phyloP scores from a whole-genome alignment of 2,329 filamentous ascomycete genomes.

The Penicillium vulpinum region DNA sequence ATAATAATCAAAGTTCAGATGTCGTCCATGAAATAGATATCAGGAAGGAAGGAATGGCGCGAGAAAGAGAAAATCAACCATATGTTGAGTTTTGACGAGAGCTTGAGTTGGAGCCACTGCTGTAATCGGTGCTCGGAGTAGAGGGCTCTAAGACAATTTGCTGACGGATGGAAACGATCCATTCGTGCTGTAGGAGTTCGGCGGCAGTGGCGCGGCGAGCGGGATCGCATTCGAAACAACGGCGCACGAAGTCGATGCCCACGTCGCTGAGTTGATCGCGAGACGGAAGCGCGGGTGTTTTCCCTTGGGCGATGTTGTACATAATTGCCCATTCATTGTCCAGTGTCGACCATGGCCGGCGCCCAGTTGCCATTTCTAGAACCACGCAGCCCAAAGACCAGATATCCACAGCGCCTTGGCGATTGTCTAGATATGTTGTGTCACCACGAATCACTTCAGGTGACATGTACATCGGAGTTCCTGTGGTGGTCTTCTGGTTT shows the following conservation, averaged over 20 bases:
- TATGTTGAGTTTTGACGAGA: constrained; percentile 34
- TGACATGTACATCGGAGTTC: constrained; percentile 99
- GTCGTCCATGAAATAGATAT: neutral
- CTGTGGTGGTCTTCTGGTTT: constrained; percentile 88
- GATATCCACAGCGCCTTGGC: constrained; percentile 85
- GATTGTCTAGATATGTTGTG: constrained; percentile 67
- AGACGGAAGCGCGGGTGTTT: constrained; percentile 80
- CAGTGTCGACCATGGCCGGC: constrained; percentile 88
- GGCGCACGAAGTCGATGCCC: constrained; percentile 84
- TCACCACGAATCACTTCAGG: constrained; percentile 96
- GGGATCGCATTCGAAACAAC: constrained; percentile 85
- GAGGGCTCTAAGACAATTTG: constrained; percentile 49
- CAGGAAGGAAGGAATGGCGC: neutral
- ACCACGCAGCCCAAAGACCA: constrained; percentile 98
- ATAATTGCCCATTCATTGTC: constrained; percentile 99
- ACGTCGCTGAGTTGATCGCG: constrained; percentile 78
- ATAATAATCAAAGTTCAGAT: neutral
- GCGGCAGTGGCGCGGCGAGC: constrained; percentile 75
- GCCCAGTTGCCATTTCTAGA: constrained; percentile 93
- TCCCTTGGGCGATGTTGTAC: constrained; percentile 99
- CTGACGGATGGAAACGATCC: constrained; percentile 61
- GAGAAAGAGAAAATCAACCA: constrained; percentile 15
- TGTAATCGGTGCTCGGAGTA: constrained; percentile 39
- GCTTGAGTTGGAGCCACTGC: constrained; percentile 27
- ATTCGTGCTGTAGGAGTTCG: constrained; percentile 90